Base-by-base conservation (phyloP, 257 asterid genomes). In the Plantago major region DNA sequence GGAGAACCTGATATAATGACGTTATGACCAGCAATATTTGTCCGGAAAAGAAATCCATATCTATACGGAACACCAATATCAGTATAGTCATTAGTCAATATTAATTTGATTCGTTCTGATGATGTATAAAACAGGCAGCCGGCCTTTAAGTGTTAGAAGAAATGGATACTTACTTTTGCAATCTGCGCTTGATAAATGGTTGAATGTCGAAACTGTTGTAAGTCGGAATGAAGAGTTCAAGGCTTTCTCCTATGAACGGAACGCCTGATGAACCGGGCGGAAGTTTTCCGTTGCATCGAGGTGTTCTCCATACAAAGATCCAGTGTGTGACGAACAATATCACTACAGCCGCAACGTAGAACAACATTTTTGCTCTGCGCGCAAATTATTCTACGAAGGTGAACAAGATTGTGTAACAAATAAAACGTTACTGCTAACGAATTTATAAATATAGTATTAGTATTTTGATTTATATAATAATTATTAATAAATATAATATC, bases 251-350 rank as follows among this genome's bases (percentile, higher is more conserved):
- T 3, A 69, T 60, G 13, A 74, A 15, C 26, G 79, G 79, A 22
- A 74, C 5, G 42, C 79, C 79, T 11, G 63, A 58, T 5, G 79
- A 69, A 50, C 79, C 79, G 8, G 79, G 76, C 38, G 75, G 76
- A 26, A 74, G 75, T 33, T 14, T 12, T 22, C 69, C 73, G 2
- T 18, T 26, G 64, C 69, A 58, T 7, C 64, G 59, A 7, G 71
- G 68, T 10, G 63, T 68, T 45, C 59, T 57, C 74, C 74, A 58
- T 57, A 33, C 40, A 33, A 33, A 33, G 6, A 33, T 33, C 40
- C 40, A 33, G 40, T 33, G 40, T 33, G 40, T 33, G 8, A 33
- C 8, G 40, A 33, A 33, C 8, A 33, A 5, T 4, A 33, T 33
- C 6, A 2, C 40, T 33, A 7, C 40, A 33, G 40, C 40, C 40